Evolutionary conservation across 306 rosid genomes (phyloP).

Genomic region (Castanea crenata): DNA sequence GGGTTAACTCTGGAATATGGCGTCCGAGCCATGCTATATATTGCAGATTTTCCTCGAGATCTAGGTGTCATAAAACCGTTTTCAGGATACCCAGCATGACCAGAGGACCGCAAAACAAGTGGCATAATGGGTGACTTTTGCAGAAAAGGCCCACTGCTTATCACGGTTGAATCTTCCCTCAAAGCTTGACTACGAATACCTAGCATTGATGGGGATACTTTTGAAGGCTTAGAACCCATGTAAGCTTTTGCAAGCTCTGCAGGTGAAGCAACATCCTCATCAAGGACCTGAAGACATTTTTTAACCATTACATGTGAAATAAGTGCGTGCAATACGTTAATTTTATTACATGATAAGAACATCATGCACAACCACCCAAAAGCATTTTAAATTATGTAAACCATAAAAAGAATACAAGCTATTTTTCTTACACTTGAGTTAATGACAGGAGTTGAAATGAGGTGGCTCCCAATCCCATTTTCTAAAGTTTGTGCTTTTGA

Average conservation of each 20-base stretch:
- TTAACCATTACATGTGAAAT: slow-evolving; percentile 26
- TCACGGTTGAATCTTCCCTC: slow-evolving; percentile 35
- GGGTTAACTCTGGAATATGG: slow-evolving; percentile 73
- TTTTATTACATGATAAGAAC: not conserved
- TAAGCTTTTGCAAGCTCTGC: slow-evolving; percentile 86
- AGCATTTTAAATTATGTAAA: slow-evolving; percentile 1
- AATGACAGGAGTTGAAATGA: slow-evolving; percentile 42
- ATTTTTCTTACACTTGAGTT: slow-evolving; percentile 50
- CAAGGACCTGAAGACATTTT: slow-evolving; percentile 60
- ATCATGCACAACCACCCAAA: not conserved
- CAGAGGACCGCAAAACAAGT: slow-evolving; percentile 50
- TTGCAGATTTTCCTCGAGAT: slow-evolving; percentile 82
- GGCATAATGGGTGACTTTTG: slow-evolving; percentile 47
- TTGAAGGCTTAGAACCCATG: slow-evolving; percentile 81
- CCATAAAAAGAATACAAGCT: not conserved
- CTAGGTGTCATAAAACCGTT: slow-evolving; percentile 79
- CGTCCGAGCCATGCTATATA: slow-evolving; percentile 79
- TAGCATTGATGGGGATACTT: slow-evolving; percentile 52
- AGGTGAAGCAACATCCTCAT: slow-evolving; percentile 80
- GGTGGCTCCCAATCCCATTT: slow-evolving; percentile 38
- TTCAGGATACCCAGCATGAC: slow-evolving; percentile 45
- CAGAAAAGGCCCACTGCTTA: slow-evolving; percentile 35
- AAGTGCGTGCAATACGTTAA: slow-evolving; percentile 8
- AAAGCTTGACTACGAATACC: slow-evolving; percentile 36
- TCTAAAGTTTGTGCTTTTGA: slow-evolving; percentile 31